Conservation (phyloP, 768 basidiomycete species). For the Dentipellis sp. region DNA sequence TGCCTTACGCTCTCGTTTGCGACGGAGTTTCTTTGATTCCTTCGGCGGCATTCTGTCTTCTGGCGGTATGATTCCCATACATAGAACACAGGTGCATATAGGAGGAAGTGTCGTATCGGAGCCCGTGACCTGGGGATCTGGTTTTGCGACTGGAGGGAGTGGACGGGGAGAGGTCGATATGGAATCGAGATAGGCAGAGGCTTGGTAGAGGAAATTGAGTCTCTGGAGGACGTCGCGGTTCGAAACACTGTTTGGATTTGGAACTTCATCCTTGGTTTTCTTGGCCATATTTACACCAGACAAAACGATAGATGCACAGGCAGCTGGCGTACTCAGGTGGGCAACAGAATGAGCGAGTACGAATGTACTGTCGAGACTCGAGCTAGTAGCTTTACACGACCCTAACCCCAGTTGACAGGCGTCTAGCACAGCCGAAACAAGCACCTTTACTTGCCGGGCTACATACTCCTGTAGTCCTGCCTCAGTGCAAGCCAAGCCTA, state of each 20-base stretch:
- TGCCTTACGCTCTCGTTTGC: background rate
- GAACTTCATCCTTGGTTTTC: slow-evolving; percentile 43
- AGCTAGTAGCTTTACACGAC: too few species aligned
- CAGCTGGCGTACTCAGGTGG: too few species aligned
- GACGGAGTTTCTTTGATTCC: background rate
- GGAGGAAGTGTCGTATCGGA: background rate
- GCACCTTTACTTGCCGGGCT: too few species aligned
- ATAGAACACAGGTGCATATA: too few species aligned
- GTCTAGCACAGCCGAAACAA: too few species aligned
- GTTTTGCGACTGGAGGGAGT: background rate
- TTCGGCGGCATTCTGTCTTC: background rate
- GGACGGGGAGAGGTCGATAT: slow-evolving; percentile 16
- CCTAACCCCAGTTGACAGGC: too few species aligned
- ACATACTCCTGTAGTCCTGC: too few species aligned
- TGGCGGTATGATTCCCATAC: background rate
- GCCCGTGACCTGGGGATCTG: background rate
- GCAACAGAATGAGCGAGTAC: too few species aligned
- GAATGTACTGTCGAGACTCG: too few species aligned
- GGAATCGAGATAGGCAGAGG: slow-evolving; percentile 51
- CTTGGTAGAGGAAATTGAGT: slow-evolving; percentile 81
- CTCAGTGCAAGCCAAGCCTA: too few species aligned
- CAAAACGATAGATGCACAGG: background rate
- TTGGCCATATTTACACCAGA: slow-evolving; percentile 45
- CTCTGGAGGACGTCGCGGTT: slow-evolving; percentile 77
- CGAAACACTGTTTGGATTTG: slow-evolving; percentile 45